A percentile compares a stretch with the other conserved stretches of the same genome.
These are phyloP conservation scores for Yarrowia sp. DNA, from an alignment of 805 yeast species.

Conservation along the genomic window DNA sequence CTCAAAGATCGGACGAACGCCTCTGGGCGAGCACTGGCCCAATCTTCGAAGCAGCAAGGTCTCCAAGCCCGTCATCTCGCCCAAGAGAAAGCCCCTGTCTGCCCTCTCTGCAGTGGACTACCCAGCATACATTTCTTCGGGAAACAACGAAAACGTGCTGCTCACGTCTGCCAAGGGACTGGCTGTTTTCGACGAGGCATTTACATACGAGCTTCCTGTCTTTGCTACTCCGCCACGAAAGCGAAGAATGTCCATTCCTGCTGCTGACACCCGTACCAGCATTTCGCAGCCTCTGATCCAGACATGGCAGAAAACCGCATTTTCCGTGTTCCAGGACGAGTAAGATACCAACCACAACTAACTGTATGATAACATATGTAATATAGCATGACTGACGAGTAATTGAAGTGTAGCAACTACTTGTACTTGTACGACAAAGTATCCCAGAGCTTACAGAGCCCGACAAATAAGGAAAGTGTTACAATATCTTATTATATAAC, in stretches of 20 bases:
- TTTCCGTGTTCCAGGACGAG: constrained; percentile 19
- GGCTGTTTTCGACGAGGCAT: background rate
- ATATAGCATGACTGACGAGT: background rate
- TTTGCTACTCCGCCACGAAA: constrained; percentile 24
- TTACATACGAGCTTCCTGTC: constrained; percentile 22
- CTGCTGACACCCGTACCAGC: constrained; percentile 11
- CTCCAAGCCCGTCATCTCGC: background rate
- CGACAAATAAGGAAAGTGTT: background rate
- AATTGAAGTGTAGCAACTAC: no score
- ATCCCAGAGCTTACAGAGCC: no score
- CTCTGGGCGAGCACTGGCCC: constrained; percentile 23
- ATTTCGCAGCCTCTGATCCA: constrained; percentile 19
- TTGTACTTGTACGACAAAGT: background rate
- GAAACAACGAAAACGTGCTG: background rate
- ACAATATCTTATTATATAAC: background rate
- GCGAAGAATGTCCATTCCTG: constrained; percentile 8
- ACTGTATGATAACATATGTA: constrained; percentile 11
- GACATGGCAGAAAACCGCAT: constrained; percentile 13
- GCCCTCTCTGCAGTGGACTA: background rate
- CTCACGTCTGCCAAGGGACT: constrained; percentile 16
- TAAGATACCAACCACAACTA: background rate
- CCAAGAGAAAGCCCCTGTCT: constrained; percentile 6
- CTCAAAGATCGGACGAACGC: background rate
- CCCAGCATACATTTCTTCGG: constrained; percentile 18
- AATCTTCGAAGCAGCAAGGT: constrained; percentile 3